Evolutionary conservation across 2,329 filamentous ascomycete genomes (phyloP).

Genomic region (Pleomassaria siparia): DNA sequence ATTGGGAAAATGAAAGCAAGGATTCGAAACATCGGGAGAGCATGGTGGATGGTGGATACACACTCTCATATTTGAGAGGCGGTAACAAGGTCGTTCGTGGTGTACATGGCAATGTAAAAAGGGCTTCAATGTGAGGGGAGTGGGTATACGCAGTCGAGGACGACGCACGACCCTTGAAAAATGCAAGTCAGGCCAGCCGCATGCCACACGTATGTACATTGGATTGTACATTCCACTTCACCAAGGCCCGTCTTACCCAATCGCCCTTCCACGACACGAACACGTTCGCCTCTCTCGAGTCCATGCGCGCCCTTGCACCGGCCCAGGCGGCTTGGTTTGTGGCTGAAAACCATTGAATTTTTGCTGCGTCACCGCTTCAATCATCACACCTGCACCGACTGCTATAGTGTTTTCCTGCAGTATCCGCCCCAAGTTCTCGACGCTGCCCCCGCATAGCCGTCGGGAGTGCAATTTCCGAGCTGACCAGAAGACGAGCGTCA

Average conservation of each 20-base stretch:
- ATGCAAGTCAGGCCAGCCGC: conserved; percentile 12
- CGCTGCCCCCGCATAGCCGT: conserved; percentile 7
- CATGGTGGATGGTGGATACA: background rate
- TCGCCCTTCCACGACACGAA: background rate
- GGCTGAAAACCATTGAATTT: background rate
- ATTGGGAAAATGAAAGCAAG: background rate
- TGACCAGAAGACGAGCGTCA: conserved; percentile 11
- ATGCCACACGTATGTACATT: conserved; percentile 13
- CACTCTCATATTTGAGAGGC: background rate
- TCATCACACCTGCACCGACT: background rate
- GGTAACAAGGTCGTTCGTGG: too few species aligned
- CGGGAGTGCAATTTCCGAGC: conserved; percentile 8
- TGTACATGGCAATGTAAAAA: too few species aligned
- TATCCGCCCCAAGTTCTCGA: background rate
- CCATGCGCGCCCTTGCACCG: background rate
- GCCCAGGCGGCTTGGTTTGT: background rate
- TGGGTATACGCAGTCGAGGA: too few species aligned
- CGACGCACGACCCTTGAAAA: too few species aligned
- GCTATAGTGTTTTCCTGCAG: background rate
- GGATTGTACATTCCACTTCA: conserved; percentile 8
- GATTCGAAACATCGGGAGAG: too few species aligned
- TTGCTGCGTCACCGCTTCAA: background rate
- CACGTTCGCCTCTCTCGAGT: background rate
- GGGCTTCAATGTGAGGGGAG: too few species aligned
- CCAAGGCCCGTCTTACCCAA: conserved; percentile 10